These are phyloP conservation scores for Periconia macrospinosa DNA, from an alignment of 2,329 filamentous ascomycete genomes.

Conservation along the genomic window DNA sequence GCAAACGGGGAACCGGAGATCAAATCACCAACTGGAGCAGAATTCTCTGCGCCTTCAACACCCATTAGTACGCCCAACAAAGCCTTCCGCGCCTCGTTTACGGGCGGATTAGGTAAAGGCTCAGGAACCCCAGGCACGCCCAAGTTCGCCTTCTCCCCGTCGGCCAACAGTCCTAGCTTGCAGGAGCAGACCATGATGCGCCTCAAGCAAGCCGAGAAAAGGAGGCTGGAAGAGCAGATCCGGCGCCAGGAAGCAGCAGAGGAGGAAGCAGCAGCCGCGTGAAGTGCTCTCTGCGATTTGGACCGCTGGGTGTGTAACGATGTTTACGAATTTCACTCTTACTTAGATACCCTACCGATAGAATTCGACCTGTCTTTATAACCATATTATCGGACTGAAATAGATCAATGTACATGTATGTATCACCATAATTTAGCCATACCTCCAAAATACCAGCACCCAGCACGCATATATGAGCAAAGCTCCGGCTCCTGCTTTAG, in stretches of 20 bases:
- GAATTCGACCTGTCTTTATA: too few relatives aligned
- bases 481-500: too few relatives aligned
- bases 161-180: slow-evolving; percentile 36
- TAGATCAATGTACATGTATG: too few relatives aligned
- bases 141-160: slow-evolving; percentile 44
- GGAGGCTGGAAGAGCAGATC: slow-evolving; percentile 48
- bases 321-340: too few relatives aligned
- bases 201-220: slow-evolving; percentile 49
- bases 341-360: too few relatives aligned
- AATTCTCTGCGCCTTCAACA: slow-evolving; percentile 29
- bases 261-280: background rate
- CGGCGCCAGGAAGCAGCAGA: slow-evolving; percentile 40
- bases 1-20: slow-evolving; percentile 57
- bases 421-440: too few relatives aligned
- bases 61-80: slow-evolving; percentile 32
- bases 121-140: slow-evolving; percentile 34
- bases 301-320: too few relatives aligned
- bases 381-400: too few relatives aligned
- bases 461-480: too few relatives aligned
- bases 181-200: slow-evolving; percentile 51
- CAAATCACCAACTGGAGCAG: slow-evolving; percentile 14
- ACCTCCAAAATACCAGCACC: too few relatives aligned
- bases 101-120: slow-evolving; percentile 15
- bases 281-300: background rate
- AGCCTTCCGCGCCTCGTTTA: slow-evolving; percentile 31